A percentile compares a stretch with the other conserved stretches of the same genome.
Evolutionary conservation across 768 basidiomycete genomes (phyloP).

Genomic region (Tulasnella sp.): DNA sequence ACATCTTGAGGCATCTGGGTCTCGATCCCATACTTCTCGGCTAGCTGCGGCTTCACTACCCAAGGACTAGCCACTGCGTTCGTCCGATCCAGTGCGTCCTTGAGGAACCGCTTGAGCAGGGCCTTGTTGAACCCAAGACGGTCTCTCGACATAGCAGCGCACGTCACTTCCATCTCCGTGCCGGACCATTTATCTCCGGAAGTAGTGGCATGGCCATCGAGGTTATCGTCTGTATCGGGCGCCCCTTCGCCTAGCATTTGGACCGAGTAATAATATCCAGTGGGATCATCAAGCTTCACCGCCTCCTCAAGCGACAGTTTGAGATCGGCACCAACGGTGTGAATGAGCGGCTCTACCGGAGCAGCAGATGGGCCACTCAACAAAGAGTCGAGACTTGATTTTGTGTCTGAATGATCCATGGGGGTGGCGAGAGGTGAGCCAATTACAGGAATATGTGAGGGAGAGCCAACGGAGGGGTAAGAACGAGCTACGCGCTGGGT

Average conservation of each 20-base stretch:
- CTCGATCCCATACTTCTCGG: conserved; percentile 73
- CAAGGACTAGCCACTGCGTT: conserved; percentile 89
- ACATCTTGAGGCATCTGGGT: conserved; percentile 80
- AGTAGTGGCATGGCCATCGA: conserved; percentile 21
- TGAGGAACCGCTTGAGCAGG: conserved; percentile 89
- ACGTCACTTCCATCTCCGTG: conserved; percentile 63
- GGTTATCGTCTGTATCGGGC: conserved; percentile 32
- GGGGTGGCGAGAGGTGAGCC: conserved; percentile 18
- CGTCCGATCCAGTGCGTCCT: conserved; percentile 90
- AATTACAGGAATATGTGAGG: conserved; percentile 29
- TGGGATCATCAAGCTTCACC: conserved; percentile 61
- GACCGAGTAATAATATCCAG: conserved; percentile 77
- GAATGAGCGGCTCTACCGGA: conserved; percentile 27
- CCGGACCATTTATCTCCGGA: conserved; percentile 53
- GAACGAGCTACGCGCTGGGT: conserved; percentile 27
- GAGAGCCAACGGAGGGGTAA: conserved; percentile 39
- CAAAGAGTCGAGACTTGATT: conserved; percentile 26
- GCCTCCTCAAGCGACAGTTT: conserved; percentile 64
- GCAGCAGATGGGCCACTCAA: not conserved
- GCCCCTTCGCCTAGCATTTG: conserved; percentile 68
- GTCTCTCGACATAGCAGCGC: conserved; percentile 44
- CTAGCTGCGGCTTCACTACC: conserved; percentile 83
- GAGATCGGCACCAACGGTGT: conserved; percentile 70
- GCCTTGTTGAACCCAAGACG: conserved; percentile 94
- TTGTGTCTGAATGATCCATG: conserved; percentile 33